Evolutionary conservation across 768 basidiomycete genomes (phyloP), one percentile per base, ranked within the genome.

Genomic region (Termitomyces sp.): DNA sequence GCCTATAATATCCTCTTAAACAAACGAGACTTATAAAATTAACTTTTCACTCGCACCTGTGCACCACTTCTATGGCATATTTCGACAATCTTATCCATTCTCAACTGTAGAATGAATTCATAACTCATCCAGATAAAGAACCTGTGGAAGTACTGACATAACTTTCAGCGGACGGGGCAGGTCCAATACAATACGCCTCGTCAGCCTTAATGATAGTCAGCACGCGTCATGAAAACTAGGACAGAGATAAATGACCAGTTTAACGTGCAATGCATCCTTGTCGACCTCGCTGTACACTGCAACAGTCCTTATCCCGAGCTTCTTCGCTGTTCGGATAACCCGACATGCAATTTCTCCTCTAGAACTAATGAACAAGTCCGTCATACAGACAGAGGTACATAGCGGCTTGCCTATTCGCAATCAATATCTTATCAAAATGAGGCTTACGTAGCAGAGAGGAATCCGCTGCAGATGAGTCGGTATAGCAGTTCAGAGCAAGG

Each of bases 321-420:
- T 90, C 70, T 79, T 85, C 2, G 92, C 92, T 0, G 94, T 96
- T 26, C 90, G 86, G 55, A 96, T 96, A 45, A 98, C 92, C 20
- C 94, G 87, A 70, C 95, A 97, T 5, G 94, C 94, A 61, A 98
- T 98, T 72, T 98, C 94, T 48, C 94, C 94, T 70, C 94, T 96
- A 60, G 14, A 36, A 11, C 30, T 1, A 8, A 38, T 51, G 63
- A 46, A 24, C 18, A 26, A 3, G 10, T 24, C 43, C 68, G 60
- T 1, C 58, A 66, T 2, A 77, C 68, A 20, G 59, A 64, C n/a
- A 76, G 75, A 33, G 70, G 62, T n/a, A 64, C 68, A 60, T 63
- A 41, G 6, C 11, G 6, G 24, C 38, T 24, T 26, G 30, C 72
- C 56, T 72, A 65, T 16, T 64, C 14, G 66, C 56, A 4, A 77